Base-by-base conservation (phyloP, 2,329 filamentous ascomycete species). In the Penicillium sp. region DNA sequence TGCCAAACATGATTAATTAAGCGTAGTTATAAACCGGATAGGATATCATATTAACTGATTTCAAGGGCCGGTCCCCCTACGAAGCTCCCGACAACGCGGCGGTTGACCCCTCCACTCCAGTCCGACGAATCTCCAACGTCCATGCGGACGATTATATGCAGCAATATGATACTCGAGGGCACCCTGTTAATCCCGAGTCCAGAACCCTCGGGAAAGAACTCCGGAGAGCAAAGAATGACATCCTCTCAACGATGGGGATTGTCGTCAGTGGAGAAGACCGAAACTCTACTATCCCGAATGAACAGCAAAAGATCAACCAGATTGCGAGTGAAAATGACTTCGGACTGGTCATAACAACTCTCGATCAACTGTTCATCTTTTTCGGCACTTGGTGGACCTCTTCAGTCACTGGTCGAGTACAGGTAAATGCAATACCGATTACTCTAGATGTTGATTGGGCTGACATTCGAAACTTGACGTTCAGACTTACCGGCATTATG, bases 201-300 rank as follows among this genome's bases (percentile, higher is more conserved):
- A 76, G 75, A 58, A 60, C 61, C 13, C 65, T 75, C 29, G 73
- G 72, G 10, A 73, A 74, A 41, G 72, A 74, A 49, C 72, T 80
- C 8, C 70, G 76, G 49, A 74, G 77, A 66, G 79, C 79, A 0
- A 79, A 81, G 60, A 82, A 82, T 70, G 79, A 81, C 60, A 77
- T 81, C 33, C 71, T 81, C 17, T 77, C 77, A 23, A 79, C 77
- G 9, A 79, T 81, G 72, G 79, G 79, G 4, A 76, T 81, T 39
- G 77, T 80, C 39, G 75, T 78, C 58, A 77, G 75, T 53, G 69
- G 74, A 56, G 73, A 77, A 59, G 70, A 76, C 61, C 69, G 73
- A 17, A 74, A 69, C 38, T 57, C 70, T 27, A 68, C 66, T 53
- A 64, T 67, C n/a, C 66, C 70, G 35, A 73, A 71, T 55, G 75